Evolutionary conservation across 139 green algal genomes (phyloP), one percentile per base, ranked within the genome.

Genomic region (Tetraselmis striata): DNA sequence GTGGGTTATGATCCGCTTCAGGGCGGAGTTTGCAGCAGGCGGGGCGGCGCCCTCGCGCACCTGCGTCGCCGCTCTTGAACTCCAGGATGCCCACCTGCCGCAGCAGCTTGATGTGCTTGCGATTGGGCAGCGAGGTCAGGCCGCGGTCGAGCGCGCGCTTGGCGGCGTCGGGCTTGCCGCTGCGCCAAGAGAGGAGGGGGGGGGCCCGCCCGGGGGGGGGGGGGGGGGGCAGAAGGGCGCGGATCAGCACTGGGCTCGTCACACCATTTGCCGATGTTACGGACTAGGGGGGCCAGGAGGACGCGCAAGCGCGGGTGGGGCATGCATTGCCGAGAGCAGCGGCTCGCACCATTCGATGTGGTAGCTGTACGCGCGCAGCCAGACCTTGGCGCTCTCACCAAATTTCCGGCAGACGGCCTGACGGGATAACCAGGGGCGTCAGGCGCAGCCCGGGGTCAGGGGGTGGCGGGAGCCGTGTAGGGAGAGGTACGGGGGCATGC

Each of bases 91-190:
- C 96, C 28, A 92, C 84, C 27, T 91, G 88, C 58, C 59, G 32
- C 22, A 87, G 31, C 30, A 89, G 83, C 89, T 98, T 97, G 82
- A 99, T 85, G 87, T 99, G 96, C 89, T 99, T 98, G 81, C 90
- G 92, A 45, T 90, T 85, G 1, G 96, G 96, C 77, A 99, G 88
- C 1, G 86, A 80, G 77, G 88, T 59, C 59, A 97, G 82, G 18
- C 92, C 88, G 5, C 85, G 81, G 32, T 98, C 92, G 59, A 98
- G 83, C 27, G 93, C 78, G 22, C 84, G 85, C 18, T 77, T 82
- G 25, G 87, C 90, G 0, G 31, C 83, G 45, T 67, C 45, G 11
- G 45, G 45, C 45, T 67, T 67, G 45, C 45, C 45, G 45, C n/a
- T n/a, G n/a, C n/a, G n/a, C n/a, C n/a, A n/a, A n/a, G n/a, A n/a